Evolutionary conservation across 2,329 filamentous ascomycete genomes (phyloP).

Genomic region (Colletotrichum godetiae): DNA sequence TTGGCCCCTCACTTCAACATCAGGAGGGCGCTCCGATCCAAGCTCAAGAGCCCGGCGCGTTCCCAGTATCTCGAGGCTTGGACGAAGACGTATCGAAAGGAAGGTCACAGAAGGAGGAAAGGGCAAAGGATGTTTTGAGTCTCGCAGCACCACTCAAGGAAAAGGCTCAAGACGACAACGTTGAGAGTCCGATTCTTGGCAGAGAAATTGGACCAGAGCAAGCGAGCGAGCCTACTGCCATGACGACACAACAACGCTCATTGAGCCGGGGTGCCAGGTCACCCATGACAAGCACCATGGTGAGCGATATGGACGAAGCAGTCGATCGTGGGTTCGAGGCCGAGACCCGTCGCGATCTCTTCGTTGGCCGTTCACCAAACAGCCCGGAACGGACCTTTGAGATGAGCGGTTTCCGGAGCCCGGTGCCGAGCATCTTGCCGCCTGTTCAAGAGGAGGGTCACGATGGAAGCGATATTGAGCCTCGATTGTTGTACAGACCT

Average conservation of each 20-base stretch:
- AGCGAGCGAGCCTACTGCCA: neutral
- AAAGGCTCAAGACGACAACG: constrained; percentile 42
- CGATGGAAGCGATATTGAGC: constrained; percentile 55
- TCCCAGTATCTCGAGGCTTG: neutral
- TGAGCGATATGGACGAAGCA: constrained; percentile 33
- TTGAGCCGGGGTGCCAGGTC: neutral
- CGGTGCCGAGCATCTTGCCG: constrained; percentile 57
- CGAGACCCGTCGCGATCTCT: constrained; percentile 40
- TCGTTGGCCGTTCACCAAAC: constrained; percentile 30
- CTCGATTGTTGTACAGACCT: constrained; percentile 25
- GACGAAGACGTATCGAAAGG: neutral
- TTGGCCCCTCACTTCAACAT: neutral
- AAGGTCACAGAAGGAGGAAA: neutral
- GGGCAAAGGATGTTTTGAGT: constrained; percentile 30
- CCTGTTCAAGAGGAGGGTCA: constrained; percentile 64
- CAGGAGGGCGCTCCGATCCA: neutral
- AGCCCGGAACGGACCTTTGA: constrained; percentile 30
- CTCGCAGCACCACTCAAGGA: constrained; percentile 32
- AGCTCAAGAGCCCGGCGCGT: neutral
- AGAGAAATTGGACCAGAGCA: constrained; percentile 34
- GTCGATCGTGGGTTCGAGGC: constrained; percentile 42
- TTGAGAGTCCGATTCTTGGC: constrained; percentile 54
- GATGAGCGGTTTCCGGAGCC: constrained; percentile 52
- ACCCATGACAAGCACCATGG: constrained; percentile 21
- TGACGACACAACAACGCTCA: constrained; percentile 1